Base-by-base conservation (phyloP, 2,329 filamentous ascomycete species). In the Aspergillus caelatus region DNA sequence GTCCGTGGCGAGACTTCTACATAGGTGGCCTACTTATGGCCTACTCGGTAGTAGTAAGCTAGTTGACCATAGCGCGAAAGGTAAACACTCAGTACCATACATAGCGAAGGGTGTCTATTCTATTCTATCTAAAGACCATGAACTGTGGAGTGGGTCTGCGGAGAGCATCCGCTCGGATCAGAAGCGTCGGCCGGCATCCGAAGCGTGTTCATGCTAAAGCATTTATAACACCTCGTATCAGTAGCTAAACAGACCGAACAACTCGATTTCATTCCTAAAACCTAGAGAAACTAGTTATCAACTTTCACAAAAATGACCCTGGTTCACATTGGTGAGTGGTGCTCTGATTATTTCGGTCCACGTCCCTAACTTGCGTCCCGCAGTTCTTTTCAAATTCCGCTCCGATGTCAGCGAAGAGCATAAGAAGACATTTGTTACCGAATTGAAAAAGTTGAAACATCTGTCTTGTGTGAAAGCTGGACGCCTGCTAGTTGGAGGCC, bases 361-460 rank as follows among this genome's bases (percentile, higher is more conserved):
- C 12, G 32, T 21, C 16, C 16, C 30, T 54, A 48, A 50, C 14
- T 14, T 3, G 28, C 23, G 16, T 12, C n/a, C n/a, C n/a, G 16
- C 45, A 85, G 83, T 85, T 0, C 71, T 85, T 9, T 85, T 85
- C 72, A 84, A 83, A 65, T 85, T 85, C 67, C 77, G 75, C 11
- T 45, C 76, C 1, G 79, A 82, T 23, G 77, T 84, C 12, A 71
- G 77, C 2, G 62, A 75, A 9, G 75, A 77, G 11, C 80, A 84
- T 62, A 81, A 80, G 57, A 71, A 78, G 2, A 78, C 71, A 0
- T 86, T 86, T 50, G 75, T 82, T 30, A 67, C 65, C 0, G 80
- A 86, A 62, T 75, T 86, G 7, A 84, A 82, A 63, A 79, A 78
- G 0, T 77, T 87, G n/a, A 84, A 83, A 50, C 60, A 70, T 3